Base-by-base conservation (phyloP, 768 basidiomycete species). In the Rhodotorula toruloides region DNA sequence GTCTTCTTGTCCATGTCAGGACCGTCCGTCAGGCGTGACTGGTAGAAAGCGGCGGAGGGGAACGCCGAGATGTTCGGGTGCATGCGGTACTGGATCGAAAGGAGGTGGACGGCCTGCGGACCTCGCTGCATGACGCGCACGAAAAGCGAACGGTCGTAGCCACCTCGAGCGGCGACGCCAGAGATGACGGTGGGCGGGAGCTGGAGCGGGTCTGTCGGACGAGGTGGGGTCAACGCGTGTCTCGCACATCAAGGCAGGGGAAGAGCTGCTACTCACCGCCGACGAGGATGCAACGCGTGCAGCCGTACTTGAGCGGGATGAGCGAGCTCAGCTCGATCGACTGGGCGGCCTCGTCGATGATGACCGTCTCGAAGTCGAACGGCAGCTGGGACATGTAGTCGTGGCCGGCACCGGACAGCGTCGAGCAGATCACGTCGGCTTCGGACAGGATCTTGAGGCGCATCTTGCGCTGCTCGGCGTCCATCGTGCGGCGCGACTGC, bases 71-170 rank as follows among this genome's bases (percentile, higher is more conserved):
- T 97, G 57, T 90, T 86, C 3, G 94, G 94, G 76, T 99, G 93
- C 96, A 99, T 99, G 71, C 96, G 93, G 76, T 99, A 99, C 79
- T 99, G 96, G 47, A 99, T 98, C 92, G 90, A 94, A 52, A 99
- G 79, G 1, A 99, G 81, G 77, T 97, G 91, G 46, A 94, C 89
- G 27, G 88, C 86, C n/a, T 89, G 84, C 12, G 87, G 86, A 43
- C 83, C 81, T 47, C 85, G 84, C 75, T 92, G 88, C 65, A 72
- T 72, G 55, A 99, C 81, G 39, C 96, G 85, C 43, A 97, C 91
- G 74, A 98, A 99, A 5, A 99, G 81, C 54, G 78, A 79, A 75
- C 93, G 89, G 68, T 92, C 89, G 75, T 99, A 99, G 17, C 82
- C 82, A 71, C 82, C 87, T 60, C 82, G 83, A 17, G 76, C 76